Evolutionary conservation across 805 yeast genomes (phyloP).

Genomic region (Saccharomyces eubayanus): DNA sequence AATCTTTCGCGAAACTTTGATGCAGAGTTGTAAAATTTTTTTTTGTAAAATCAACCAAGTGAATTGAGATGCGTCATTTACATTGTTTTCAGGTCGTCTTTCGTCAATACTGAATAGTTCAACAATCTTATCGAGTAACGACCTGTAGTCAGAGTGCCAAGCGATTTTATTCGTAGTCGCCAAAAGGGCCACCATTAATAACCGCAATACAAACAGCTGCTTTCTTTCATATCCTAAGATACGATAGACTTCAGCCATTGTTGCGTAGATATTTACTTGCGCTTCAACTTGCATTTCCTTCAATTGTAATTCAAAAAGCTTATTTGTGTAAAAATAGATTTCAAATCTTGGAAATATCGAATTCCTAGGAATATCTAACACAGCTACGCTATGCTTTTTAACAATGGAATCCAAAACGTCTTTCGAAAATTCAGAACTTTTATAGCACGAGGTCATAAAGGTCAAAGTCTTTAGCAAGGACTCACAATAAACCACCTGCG

Average conservation of each 20-base stretch:
- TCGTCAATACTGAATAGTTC: slow-evolving; percentile 45
- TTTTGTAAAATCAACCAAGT: slow-evolving; percentile 54
- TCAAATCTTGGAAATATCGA: slow-evolving; percentile 31
- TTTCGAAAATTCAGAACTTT: slow-evolving; percentile 41
- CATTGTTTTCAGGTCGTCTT: slow-evolving; percentile 29
- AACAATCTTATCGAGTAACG: slow-evolving; percentile 42
- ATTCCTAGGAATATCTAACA: background rate
- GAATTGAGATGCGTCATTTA: slow-evolving; percentile 23
- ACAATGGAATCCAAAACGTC: slow-evolving; percentile 40
- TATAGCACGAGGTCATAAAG: slow-evolving; percentile 45
- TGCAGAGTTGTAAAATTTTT: slow-evolving; percentile 43
- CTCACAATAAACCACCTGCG: slow-evolving; percentile 73
- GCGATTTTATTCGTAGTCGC: slow-evolving; percentile 30
- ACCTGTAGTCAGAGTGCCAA: slow-evolving; percentile 31
- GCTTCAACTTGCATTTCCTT: slow-evolving; percentile 39
- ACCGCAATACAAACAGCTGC: slow-evolving; percentile 57
- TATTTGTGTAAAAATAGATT: slow-evolving; percentile 43
- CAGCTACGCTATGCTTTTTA: slow-evolving; percentile 14
- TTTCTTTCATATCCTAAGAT: slow-evolving; percentile 58
- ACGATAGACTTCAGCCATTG: slow-evolving; percentile 57
- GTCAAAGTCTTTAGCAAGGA: slow-evolving; percentile 55
- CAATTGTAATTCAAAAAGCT: slow-evolving; percentile 39
- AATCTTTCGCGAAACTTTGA: slow-evolving; percentile 45
- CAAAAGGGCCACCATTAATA: slow-evolving; percentile 46
- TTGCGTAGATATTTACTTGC: slow-evolving; percentile 55